Conservation (phyloP, 768 basidiomycete genomes). For the Boletus sp. region DNA sequence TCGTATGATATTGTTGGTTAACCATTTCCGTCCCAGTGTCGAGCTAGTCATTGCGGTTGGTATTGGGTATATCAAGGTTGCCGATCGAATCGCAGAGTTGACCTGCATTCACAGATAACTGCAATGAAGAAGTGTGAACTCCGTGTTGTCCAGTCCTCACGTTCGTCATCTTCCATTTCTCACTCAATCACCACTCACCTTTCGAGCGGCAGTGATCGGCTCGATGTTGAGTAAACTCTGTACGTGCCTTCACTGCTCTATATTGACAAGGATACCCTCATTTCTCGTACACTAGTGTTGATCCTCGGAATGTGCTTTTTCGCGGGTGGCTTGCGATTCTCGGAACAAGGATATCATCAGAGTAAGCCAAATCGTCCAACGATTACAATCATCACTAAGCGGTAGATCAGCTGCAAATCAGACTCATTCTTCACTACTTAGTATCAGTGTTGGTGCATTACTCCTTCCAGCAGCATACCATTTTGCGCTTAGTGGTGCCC, state of each 20-base stretch:
- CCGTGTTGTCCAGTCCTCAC: slow-evolving; percentile 73
- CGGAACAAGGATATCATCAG: slow-evolving; percentile 74
- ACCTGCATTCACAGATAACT: slow-evolving; percentile 45
- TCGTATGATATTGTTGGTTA: neutral
- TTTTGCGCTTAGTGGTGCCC: slow-evolving; percentile 39
- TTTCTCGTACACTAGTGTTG: slow-evolving; percentile 45
- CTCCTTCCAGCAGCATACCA: slow-evolving; percentile 81
- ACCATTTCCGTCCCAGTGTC: slow-evolving; percentile 36
- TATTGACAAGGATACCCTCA: slow-evolving; percentile 5
- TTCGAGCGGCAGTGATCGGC: slow-evolving; percentile 58
- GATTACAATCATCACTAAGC: slow-evolving; percentile 1
- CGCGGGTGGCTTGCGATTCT: slow-evolving; percentile 73
- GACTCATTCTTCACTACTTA: slow-evolving; percentile 71
- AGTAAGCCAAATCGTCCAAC: slow-evolving; percentile 42
- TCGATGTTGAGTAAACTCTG: slow-evolving; percentile 78
- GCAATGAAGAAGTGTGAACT: slow-evolving; percentile 81
- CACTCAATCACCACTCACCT: slow-evolving; percentile 4
- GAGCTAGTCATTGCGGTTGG: slow-evolving; percentile 71
- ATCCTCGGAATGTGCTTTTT: slow-evolving; percentile 92
- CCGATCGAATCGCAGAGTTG: neutral
- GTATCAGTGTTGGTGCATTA: slow-evolving; percentile 75
- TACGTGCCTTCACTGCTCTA: slow-evolving; percentile 28
- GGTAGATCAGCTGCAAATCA: slow-evolving; percentile 50
- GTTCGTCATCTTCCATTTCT: slow-evolving; percentile 38
- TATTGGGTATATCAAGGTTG: slow-evolving; percentile 3